A percentile compares a stretch with the other conserved stretches of the same genome.
phyloP scores from a whole-genome alignment of 805 yeast genomes.

The Candida coquimbonensis region DNA sequence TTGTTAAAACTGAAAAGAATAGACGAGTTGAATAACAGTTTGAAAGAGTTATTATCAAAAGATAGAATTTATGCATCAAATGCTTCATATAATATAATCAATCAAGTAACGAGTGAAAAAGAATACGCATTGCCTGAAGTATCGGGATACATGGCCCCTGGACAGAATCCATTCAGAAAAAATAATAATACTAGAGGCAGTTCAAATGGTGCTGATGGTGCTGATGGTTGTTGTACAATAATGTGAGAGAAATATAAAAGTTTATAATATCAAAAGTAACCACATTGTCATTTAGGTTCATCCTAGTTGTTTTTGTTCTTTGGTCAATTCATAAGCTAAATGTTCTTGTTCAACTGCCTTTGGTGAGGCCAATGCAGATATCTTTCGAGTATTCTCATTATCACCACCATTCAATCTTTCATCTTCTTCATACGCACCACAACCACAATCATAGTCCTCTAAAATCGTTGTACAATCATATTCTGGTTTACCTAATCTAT shows the following conservation, averaged over 20 bases:
- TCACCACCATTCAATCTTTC: conserved; percentile 19
- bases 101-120: conserved; percentile 27
- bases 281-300: not conserved
- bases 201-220: not conserved
- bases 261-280: too few species aligned
- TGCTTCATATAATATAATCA: conserved; percentile 43
- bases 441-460: conserved; percentile 95
- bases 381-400: too few species aligned
- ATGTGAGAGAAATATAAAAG: conserved; percentile 17
- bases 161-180: conserved; percentile 31
- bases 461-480: conserved; percentile 83
- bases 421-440: conserved; percentile 67
- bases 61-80: conserved; percentile 61
- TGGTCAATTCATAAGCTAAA: conserved; percentile 39
- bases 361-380: not conserved
- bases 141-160: conserved; percentile 33
- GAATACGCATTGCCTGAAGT: conserved; percentile 34
- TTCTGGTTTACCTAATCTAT: conserved; percentile 53
- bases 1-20: conserved; percentile 54
- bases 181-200: conserved; percentile 4
- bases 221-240: conserved; percentile 29
- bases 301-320: conserved; percentile 42
- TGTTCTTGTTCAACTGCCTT: conserved; percentile 32
- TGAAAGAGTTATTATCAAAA: conserved; percentile 43
- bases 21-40: conserved; percentile 45